These are phyloP conservation scores for Sclerotinia nivalis DNA, from an alignment of 2,329 filamentous ascomycete species.

Conservation along the genomic window DNA sequence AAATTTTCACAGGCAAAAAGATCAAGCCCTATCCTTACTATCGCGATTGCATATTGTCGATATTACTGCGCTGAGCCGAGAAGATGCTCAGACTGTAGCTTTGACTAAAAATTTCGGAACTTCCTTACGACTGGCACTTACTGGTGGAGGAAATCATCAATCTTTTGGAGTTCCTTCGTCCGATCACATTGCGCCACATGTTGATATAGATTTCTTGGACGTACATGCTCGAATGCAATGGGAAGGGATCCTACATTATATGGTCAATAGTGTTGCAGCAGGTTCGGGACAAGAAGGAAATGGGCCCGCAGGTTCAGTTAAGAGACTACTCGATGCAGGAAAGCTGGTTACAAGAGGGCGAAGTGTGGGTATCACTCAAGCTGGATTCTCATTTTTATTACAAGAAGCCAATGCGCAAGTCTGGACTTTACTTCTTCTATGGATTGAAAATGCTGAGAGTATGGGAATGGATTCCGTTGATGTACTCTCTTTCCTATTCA, in stretches of 20 bases:
- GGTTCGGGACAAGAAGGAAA: constrained; percentile 50
- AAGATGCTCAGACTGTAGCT: constrained; percentile 68
- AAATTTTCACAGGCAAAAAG: constrained; percentile 62
- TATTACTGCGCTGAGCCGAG: constrained; percentile 60
- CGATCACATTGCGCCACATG: constrained; percentile 59
- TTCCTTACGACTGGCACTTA: constrained; percentile 82
- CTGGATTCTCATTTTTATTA: constrained; percentile 90
- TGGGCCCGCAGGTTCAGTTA: constrained; percentile 74
- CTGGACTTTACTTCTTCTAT: constrained; percentile 91
- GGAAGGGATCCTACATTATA: constrained; percentile 95
- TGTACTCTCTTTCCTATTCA: constrained; percentile 93
- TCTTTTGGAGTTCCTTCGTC: constrained; percentile 88
- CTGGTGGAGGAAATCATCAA: constrained; percentile 79
- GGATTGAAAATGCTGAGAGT: constrained; percentile 76
- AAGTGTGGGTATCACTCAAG: constrained; percentile 78
- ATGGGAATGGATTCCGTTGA: constrained; percentile 81
- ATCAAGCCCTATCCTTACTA: constrained; percentile 79
- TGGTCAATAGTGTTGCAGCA: constrained; percentile 73
- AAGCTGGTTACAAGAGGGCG: constrained; percentile 68
- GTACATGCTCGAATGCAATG: constrained; percentile 84
- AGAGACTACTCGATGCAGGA: constrained; percentile 77
- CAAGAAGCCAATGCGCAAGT: constrained; percentile 97
- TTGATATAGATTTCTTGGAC: constrained; percentile 75
- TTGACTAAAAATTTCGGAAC: constrained; percentile 80
- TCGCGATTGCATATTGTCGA: constrained; percentile 83